Evolutionary conservation across 2,329 filamentous ascomycete species (phyloP).

Genomic region (Hymenoscyphus occultus): DNA sequence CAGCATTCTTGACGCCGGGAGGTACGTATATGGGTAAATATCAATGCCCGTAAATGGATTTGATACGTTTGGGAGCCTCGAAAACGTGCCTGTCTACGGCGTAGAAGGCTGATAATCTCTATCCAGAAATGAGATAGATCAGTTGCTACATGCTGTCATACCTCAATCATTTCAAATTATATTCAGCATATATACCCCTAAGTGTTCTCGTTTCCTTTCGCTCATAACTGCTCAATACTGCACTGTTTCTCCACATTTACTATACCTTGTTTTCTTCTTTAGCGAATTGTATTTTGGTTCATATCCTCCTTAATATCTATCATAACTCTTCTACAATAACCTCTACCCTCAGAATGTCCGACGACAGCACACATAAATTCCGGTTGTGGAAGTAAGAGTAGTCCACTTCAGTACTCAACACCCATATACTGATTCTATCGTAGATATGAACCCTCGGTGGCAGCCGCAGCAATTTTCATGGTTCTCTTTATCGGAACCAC

Average conservation of each 20-base stretch:
- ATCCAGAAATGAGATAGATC: too few relatives aligned
- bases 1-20: not conserved
- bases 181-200: too few relatives aligned
- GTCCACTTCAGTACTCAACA: not conserved
- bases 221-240: too few relatives aligned
- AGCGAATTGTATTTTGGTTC: not conserved
- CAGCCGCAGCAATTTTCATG: slow-evolving; percentile 42
- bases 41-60: not conserved
- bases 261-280: too few relatives aligned
- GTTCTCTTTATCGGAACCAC: slow-evolving; percentile 36
- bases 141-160: too few relatives aligned
- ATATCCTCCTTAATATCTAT: not conserved
- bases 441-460: slow-evolving; percentile 46
- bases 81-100: too few relatives aligned
- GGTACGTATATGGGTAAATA: not conserved
- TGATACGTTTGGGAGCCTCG: not conserved
- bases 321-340: not conserved
- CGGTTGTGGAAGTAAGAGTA: slow-evolving; percentile 21
- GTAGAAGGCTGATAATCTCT: too few relatives aligned
- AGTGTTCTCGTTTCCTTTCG: too few relatives aligned
- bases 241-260: too few relatives aligned
- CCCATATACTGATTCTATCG: slow-evolving; percentile 31
- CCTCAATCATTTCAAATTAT: too few relatives aligned
- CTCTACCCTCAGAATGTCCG: not conserved
- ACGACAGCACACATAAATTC: slow-evolving; percentile 19